These are phyloP conservation scores for Falciphora oryzae DNA, from an alignment of 2,329 filamentous ascomycete genomes.

Conservation along the genomic window DNA sequence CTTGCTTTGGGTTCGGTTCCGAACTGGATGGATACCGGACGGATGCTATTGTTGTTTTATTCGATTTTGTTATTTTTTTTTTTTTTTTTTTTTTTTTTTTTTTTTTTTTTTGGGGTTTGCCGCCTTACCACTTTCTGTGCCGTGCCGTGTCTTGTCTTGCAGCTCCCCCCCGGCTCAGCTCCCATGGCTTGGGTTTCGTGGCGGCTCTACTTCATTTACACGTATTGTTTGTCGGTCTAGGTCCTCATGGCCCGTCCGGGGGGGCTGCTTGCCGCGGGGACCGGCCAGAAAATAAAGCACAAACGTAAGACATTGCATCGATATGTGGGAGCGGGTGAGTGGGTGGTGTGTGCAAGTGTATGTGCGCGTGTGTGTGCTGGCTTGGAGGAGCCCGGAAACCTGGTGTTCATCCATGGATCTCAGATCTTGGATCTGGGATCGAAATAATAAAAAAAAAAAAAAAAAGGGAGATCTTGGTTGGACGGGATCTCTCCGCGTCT, in stretches of 20 bases:
- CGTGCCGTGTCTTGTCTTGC: background rate
- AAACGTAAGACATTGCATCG: background rate
- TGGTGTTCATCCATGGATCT: background rate
- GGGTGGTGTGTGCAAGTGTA: background rate
- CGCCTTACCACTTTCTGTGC: background rate
- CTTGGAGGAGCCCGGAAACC: background rate
- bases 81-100: background rate
- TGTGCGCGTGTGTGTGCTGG: background rate
- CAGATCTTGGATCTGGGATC: background rate
- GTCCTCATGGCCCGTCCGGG: too few relatives aligned
- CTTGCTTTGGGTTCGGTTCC: background rate
- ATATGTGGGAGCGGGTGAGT: background rate
- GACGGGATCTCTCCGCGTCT: background rate
- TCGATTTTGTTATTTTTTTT: background rate
- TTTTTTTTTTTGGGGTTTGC: background rate
- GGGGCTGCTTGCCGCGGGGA: too few relatives aligned
- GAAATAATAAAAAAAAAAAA: background rate
- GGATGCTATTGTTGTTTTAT: background rate
- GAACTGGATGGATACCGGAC: background rate
- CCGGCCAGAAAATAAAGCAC: background rate
- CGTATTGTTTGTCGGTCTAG: background rate
- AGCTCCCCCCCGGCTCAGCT: background rate
- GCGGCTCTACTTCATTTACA: background rate
- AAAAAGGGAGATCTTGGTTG: background rate
- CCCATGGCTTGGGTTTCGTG: background rate